These are phyloP conservation scores for Malus hybrid DNA, from an alignment of 331 rosid species.

Conservation along the genomic window DNA sequence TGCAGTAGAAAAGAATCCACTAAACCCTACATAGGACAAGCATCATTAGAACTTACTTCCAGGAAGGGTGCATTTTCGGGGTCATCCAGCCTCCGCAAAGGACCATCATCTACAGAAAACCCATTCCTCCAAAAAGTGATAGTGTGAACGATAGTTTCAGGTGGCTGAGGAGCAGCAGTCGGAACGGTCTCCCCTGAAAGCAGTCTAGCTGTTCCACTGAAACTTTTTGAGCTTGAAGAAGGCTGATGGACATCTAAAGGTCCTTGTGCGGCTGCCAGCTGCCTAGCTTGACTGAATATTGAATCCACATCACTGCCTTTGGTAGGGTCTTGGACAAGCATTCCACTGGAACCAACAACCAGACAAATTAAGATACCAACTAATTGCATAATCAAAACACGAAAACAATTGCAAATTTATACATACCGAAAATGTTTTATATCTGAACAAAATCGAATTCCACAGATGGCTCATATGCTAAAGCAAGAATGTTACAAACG, in stretches of 20 bases:
- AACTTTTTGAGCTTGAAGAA: conserved; percentile 53
- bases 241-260: conserved; percentile 35
- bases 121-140: conserved; percentile 94
- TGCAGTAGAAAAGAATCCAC: neutral
- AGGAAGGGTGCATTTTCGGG: conserved; percentile 76
- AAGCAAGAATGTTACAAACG: neutral
- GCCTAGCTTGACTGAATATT: conserved; percentile 56
- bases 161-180: conserved; percentile 46
- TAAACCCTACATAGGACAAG: neutral
- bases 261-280: conserved; percentile 41
- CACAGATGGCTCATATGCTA: neutral
- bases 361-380: conserved; percentile 1
- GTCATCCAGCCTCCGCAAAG: conserved; percentile 63
- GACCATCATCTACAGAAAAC: conserved; percentile 72
- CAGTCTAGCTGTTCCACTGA: conserved; percentile 68
- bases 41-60: conserved; percentile 46
- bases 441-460: neutral
- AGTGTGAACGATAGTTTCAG: conserved; percentile 35
- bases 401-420: neutral
- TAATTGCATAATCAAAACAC: neutral
- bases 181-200: conserved; percentile 77
- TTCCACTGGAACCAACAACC: conserved; percentile 52
- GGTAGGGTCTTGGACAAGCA: conserved; percentile 86
- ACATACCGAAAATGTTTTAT: neutral
- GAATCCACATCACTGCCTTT: conserved; percentile 53